phyloP scores from a whole-genome alignment of 257 asterid species.

The Scutellaria baicalensis region DNA sequence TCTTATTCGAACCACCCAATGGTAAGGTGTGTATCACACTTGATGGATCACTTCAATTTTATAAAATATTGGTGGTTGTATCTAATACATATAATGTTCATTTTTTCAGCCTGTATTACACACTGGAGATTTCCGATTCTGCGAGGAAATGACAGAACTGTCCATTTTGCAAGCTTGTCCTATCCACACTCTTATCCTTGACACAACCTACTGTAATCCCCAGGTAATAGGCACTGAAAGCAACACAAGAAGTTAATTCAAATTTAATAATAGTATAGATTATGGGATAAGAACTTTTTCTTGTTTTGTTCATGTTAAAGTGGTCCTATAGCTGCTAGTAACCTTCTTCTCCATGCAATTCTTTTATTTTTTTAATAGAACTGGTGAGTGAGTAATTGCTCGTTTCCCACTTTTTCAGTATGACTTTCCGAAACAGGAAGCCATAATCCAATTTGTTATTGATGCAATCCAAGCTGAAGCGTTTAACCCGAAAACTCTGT shows the following conservation, averaged over 20 bases:
- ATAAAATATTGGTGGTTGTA: neutral
- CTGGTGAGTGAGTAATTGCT: neutral
- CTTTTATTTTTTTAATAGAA: neutral
- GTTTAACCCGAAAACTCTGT: conserved; percentile 79
- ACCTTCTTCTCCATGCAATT: neutral
- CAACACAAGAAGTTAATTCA: neutral
- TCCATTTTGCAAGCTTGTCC: conserved; percentile 42
- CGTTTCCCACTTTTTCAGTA: conserved; percentile 48
- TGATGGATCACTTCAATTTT: neutral
- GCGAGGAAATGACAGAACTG: conserved; percentile 61
- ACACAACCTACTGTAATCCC: conserved; percentile 88
- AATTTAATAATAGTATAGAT: neutral
- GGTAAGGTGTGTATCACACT: conserved; percentile 59
- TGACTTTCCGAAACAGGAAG: conserved; percentile 90
- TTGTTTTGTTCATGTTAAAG: neutral
- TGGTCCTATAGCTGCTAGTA: neutral
- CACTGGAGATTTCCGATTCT: conserved; percentile 89
- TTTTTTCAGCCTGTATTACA: conserved; percentile 70
- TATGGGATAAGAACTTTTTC: neutral
- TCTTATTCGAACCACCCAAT: conserved; percentile 81
- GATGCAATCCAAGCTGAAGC: conserved; percentile 98
- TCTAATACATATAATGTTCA: conserved; percentile 7
- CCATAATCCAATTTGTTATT: conserved; percentile 81
- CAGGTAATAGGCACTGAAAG: conserved; percentile 44
- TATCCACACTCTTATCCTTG: conserved; percentile 81